phyloP scores from a whole-genome alignment of 177 flowering plant genomes.

The Vitis hybrid region DNA sequence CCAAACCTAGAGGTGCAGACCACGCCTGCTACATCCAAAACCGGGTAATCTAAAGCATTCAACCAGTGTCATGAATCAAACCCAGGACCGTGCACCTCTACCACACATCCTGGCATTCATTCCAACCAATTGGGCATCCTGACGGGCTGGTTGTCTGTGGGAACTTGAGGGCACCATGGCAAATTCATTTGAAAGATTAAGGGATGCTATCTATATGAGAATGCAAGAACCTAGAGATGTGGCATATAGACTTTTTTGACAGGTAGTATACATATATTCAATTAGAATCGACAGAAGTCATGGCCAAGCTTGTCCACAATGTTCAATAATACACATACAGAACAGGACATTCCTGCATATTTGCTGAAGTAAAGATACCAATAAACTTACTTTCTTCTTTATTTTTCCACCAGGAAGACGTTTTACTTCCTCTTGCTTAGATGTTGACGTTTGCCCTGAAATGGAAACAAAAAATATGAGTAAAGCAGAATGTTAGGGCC shows the following conservation, averaged over 20 bases:
- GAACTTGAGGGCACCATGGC: too few species aligned
- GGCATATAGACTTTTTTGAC: background rate
- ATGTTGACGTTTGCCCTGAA: conserved; percentile 48
- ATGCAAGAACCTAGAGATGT: too few species aligned
- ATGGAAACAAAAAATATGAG: background rate
- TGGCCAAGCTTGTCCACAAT: background rate
- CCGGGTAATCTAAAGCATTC: too few species aligned
- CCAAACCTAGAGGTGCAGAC: too few species aligned
- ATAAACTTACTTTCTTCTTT: conserved; percentile 71
- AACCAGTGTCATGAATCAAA: too few species aligned
- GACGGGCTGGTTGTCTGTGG: too few species aligned
- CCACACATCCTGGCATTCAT: too few species aligned
- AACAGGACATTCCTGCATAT: background rate
- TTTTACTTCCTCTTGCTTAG: conserved; percentile 82
- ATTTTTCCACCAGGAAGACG: conserved; percentile 98
- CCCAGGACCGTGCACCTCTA: too few species aligned
- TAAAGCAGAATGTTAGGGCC: background rate
- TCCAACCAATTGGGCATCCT: too few species aligned
- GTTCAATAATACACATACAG: background rate
- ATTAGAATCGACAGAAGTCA: background rate
- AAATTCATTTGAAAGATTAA: too few species aligned
- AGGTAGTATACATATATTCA: background rate
- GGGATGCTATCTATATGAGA: too few species aligned
- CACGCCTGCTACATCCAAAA: too few species aligned
- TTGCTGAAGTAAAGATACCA: background rate